These are phyloP conservation scores for Arthrobotrys sinensis DNA, from an alignment of 2,329 filamentous ascomycete species.

Conservation along the genomic window DNA sequence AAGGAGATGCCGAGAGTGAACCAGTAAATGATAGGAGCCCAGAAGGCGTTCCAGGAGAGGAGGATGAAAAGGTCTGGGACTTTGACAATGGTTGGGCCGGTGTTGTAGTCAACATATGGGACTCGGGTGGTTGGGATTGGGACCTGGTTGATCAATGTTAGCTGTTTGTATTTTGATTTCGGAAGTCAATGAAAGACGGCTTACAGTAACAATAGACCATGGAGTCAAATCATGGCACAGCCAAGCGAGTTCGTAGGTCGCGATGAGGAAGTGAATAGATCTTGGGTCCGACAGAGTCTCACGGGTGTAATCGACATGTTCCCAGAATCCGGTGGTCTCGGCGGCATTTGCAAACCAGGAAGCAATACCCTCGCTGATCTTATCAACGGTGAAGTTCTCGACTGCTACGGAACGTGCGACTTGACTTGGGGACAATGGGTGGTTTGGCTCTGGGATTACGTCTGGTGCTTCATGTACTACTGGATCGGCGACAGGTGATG, in stretches of 20 bases:
- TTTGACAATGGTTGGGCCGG: conserved; percentile 50
- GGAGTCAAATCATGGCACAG: conserved; percentile 51
- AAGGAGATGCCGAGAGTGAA: conserved; percentile 55
- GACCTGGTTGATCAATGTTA: conserved; percentile 20
- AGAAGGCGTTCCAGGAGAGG: conserved; percentile 49
- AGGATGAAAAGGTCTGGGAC: conserved; percentile 55
- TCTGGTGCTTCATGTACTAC: conserved; percentile 23
- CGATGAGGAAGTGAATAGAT: conserved; percentile 51
- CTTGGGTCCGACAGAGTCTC: conserved; percentile 53
- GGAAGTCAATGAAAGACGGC: neutral
- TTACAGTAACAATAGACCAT: conserved; percentile 56
- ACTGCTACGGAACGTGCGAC: conserved; percentile 52
- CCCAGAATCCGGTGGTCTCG: conserved; percentile 55
- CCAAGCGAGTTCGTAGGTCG: conserved; percentile 54
- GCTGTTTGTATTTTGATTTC: neutral
- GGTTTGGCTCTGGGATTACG: conserved; percentile 41
- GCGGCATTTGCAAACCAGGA: conserved; percentile 52
- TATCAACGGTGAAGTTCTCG: conserved; percentile 49
- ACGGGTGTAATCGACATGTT: conserved; percentile 54
- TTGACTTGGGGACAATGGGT: conserved; percentile 46
- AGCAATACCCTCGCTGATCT: conserved; percentile 39
- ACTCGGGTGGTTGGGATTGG: conserved; percentile 35
- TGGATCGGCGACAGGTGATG: neutral
- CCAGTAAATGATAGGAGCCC: conserved; percentile 57
- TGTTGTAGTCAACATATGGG: conserved; percentile 40